Percentiles rank a stretch among this genome's conserved stretches.
Conservation (phyloP, 2,329 filamentous ascomycete genomes). For the Ophiostoma australiae region DNA sequence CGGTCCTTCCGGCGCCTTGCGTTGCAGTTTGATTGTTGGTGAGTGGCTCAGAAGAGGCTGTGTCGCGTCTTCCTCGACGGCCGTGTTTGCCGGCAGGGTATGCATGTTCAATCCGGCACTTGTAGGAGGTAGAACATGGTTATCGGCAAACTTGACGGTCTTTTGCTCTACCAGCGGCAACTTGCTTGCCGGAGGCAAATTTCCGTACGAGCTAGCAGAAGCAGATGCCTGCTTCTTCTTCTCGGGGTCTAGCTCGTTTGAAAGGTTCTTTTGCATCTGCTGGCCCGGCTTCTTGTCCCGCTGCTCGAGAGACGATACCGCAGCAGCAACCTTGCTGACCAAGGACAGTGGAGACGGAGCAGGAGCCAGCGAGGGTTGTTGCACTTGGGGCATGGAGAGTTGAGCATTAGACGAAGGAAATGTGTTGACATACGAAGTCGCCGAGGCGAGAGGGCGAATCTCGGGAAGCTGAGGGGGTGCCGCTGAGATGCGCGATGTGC, state of each 20-base stretch:
- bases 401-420: not conserved
- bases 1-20: not conserved
- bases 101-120: not conserved
- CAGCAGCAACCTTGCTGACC: constrained; percentile 30
- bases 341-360: constrained; percentile 31
- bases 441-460: constrained; percentile 40
- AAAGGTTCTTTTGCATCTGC: not conserved
- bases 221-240: not conserved
- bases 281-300: constrained; percentile 6
- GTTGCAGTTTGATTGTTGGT: not conserved
- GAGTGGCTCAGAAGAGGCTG: not conserved
- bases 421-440: constrained; percentile 50
- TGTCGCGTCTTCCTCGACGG: not conserved
- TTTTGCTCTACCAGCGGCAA: not conserved
- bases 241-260: not conserved
- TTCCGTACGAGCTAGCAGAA: not conserved
- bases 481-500: constrained; percentile 14
- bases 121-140: constrained; percentile 3
- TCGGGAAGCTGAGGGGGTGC: constrained; percentile 22
- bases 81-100: not conserved
- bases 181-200: not conserved
- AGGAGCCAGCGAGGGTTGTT: constrained; percentile 11
- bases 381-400: constrained; percentile 18
- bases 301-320: constrained; percentile 36
- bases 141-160: constrained; percentile 21